phyloP scores from a whole-genome alignment of 1,139 yeast genomes.

The Candida frijolesensis region DNA sequence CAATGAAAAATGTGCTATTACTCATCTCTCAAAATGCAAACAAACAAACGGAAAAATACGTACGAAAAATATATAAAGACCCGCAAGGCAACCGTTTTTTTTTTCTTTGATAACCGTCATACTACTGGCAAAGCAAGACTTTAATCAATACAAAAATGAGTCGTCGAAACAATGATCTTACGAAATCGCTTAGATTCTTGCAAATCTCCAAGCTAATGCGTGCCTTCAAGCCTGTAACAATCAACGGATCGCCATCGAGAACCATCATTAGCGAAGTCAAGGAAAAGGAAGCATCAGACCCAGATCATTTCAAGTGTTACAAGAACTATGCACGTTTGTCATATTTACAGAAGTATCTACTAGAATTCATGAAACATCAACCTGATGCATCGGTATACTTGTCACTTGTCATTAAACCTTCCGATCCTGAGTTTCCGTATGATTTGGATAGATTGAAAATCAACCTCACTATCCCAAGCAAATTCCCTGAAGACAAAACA shows the following conservation, averaged over 20 bases:
- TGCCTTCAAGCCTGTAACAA: conserved; percentile 31
- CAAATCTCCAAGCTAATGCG: conserved; percentile 32
- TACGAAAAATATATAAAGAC: too few relatives aligned
- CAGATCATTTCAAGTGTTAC: conserved; percentile 14
- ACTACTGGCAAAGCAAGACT: too few relatives aligned
- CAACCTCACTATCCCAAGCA: conserved; percentile 54
- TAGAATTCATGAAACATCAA: conserved; percentile 19
- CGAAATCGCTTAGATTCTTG: conserved; percentile 21
- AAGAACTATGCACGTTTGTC: conserved; percentile 16
- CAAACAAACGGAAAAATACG: too few relatives aligned
- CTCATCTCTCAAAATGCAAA: too few relatives aligned
- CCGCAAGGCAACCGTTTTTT: too few relatives aligned
- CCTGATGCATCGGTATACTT: conserved; percentile 29
- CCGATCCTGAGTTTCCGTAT: conserved; percentile 77
- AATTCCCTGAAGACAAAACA: conserved; percentile 48
- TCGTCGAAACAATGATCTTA: conserved; percentile 15
- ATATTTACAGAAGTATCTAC: conserved; percentile 19
- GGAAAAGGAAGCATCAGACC: conserved; percentile 13
- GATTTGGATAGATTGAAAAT: conserved; percentile 55
- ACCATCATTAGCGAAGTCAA: conserved; percentile 20
- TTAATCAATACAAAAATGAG: neutral
- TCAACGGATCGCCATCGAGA: conserved; percentile 33
- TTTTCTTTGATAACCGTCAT: too few relatives aligned
- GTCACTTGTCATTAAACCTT: conserved; percentile 48
- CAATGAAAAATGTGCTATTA: too few relatives aligned